Evolutionary conservation across 2,329 filamentous ascomycete genomes (phyloP).

Genomic region (Fusarium sp.): DNA sequence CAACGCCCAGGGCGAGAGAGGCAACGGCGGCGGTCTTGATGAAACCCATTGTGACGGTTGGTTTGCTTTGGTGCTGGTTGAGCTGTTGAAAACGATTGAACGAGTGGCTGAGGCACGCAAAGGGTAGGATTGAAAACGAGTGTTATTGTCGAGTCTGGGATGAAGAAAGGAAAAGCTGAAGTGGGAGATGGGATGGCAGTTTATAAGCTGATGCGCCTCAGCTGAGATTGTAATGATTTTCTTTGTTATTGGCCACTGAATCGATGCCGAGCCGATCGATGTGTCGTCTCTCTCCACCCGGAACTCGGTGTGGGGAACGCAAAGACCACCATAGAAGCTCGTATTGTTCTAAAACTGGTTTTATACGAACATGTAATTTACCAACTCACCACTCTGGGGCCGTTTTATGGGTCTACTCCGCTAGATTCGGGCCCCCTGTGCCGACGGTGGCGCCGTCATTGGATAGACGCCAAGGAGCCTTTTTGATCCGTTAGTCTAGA

Average conservation of each 20-base stretch:
- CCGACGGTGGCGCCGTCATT: not conserved
- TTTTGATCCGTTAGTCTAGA: too few species aligned
- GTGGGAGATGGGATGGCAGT: not conserved
- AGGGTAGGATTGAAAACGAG: conserved; percentile 20
- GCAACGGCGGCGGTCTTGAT: conserved; percentile 39
- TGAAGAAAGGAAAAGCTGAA: not conserved
- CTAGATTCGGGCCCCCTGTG: conserved; percentile 14
- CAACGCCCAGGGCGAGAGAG: conserved; percentile 35
- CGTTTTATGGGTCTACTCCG: conserved; percentile 1
- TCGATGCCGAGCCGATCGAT: conserved; percentile 21
- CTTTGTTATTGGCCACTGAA: conserved; percentile 8
- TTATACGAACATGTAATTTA: conserved; percentile 33
- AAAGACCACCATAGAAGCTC: conserved; percentile 18
- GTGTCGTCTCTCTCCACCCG: not conserved
- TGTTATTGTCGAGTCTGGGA: conserved; percentile 23
- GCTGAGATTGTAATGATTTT: not conserved
- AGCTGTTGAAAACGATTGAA: not conserved
- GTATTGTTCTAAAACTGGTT: conserved; percentile 29
- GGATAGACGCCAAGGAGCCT: too few species aligned
- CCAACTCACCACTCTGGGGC: not conserved
- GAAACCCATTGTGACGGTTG: conserved; percentile 44
- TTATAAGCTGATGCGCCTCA: conserved; percentile 18
- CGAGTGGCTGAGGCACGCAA: conserved; percentile 11
- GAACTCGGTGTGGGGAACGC: conserved; percentile 14
- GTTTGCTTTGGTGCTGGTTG: not conserved